A percentile compares a stretch with the other conserved stretches of the same genome.
phyloP scores from a whole-genome alignment of 305 asterid genomes.

The Solanum hybrid region DNA sequence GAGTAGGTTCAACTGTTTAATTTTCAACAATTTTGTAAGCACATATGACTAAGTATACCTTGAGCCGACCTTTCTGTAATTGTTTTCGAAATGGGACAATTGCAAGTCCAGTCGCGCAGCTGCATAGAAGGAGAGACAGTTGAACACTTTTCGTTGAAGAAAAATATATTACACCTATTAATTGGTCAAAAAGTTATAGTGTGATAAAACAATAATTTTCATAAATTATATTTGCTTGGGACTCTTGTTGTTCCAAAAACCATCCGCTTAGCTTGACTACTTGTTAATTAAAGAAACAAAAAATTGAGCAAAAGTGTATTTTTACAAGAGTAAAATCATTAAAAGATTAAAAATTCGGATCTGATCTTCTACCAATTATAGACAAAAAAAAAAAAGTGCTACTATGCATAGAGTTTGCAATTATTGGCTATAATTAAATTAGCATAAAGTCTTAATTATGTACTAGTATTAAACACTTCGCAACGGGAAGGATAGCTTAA shows the following conservation, averaged over 20 bases:
- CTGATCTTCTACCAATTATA: background rate
- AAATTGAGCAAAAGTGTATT: background rate
- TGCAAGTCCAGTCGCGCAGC: no score
- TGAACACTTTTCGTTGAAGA: background rate
- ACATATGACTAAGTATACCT: background rate
- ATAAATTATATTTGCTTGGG: background rate
- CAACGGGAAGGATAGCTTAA: background rate
- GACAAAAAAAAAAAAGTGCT: background rate
- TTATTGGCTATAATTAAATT: background rate
- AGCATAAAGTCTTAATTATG: background rate
- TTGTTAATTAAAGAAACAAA: background rate
- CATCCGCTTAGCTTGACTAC: background rate
- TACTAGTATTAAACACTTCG: background rate
- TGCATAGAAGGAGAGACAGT: fast-evolving
- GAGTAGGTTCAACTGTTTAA: background rate
- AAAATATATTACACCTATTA: no score
- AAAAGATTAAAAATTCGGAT: background rate
- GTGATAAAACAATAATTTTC: background rate
- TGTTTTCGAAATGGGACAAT: no score
- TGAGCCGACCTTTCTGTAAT: background rate
- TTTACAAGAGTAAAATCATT: background rate
- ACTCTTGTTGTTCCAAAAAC: background rate
- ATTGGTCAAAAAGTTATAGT: background rate
- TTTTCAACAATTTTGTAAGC: background rate
- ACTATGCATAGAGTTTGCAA: background rate